Base-by-base conservation (phyloP, 768 basidiomycete species). In the Coprinopsis cinerea region DNA sequence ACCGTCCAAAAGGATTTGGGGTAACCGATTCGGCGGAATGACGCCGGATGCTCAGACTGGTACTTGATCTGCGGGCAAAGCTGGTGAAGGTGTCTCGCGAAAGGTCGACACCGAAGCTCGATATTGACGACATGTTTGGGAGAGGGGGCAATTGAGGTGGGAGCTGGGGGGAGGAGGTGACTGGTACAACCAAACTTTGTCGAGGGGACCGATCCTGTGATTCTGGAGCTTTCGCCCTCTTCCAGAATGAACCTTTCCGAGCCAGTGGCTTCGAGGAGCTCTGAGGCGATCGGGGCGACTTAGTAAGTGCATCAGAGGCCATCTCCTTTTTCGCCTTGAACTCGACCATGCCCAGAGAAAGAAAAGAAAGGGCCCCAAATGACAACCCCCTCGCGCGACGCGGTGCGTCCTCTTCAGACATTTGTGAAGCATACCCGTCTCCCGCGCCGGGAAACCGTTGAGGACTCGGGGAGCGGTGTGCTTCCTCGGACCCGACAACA, bases 231-330 rank as follows among this genome's bases (percentile, higher is more conserved):
- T 77, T 72, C 64, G 72, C 81, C 51, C 78, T 75, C 40, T 67
- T 69, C 84, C 85, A 88, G 57, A 87, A 86, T 4, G 86, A 88
- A 9, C 79, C 58, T 61, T 79, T 80, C 44, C 83, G 77, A 10
- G 74, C 64, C 26, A 83, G 54, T 3, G 70, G 57, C 34, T 73
- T 76, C 5, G 72, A 62, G 17, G 65, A 53, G 4, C 61, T n/a
- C 46, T 60, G 63, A 4, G 65, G 50, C 32, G 60, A 28, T 20
- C 52, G 28, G 23, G 45, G 53, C 1, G 13, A 5, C 27, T 26
- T 24, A 1, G 44, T 13, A 23, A n/a, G 26, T 9, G 14, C 41
- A 10, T 41, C 44, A 9, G 6, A 4, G 18, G 13, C 20, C 24
- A 56, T 27, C 34, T 54, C 62, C 53, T 53, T 56, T 34, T 63